Percentiles rank a stretch among this genome's conserved stretches.
Conservation (phyloP, 805 yeast genomes). For the Saturnispora quitensis region DNA sequence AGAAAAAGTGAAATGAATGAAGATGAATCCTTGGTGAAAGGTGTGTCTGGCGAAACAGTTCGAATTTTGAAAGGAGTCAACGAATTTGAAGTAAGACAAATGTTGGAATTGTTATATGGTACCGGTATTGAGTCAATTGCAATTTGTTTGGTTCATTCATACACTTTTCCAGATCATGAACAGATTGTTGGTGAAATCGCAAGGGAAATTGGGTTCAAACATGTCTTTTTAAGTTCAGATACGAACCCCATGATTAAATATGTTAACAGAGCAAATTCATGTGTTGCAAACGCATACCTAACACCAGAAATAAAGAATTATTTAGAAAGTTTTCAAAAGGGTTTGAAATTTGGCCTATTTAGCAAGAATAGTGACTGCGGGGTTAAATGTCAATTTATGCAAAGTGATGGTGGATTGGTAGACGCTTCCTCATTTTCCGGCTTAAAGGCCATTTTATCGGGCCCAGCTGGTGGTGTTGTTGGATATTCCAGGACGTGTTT, state of each 20-base stretch:
- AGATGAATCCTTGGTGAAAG: constrained; percentile 34
- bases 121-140: constrained; percentile 63
- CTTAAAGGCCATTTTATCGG: constrained; percentile 77
- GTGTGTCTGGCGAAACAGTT: constrained; percentile 62
- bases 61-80: constrained; percentile 48
- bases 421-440: constrained; percentile 82
- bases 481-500: constrained; percentile 84
- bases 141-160: constrained; percentile 63
- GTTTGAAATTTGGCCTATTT: constrained; percentile 43
- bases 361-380: constrained; percentile 31
- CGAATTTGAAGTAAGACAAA: constrained; percentile 30
- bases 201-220: constrained; percentile 51
- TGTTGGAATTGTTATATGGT: constrained; percentile 37
- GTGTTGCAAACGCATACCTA: constrained; percentile 74
- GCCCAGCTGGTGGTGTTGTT: constrained; percentile 98
- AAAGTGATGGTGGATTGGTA: constrained; percentile 91
- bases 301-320: constrained; percentile 71
- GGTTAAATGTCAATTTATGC: constrained; percentile 75
- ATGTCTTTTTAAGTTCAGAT: constrained; percentile 59
- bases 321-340: constrained; percentile 49
- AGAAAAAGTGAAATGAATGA: constrained; percentile 9
- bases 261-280: constrained; percentile 66
- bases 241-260: constrained; percentile 74
- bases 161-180: constrained; percentile 68
- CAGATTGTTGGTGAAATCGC: constrained; percentile 50